Base-by-base conservation (phyloP, 768 basidiomycete species). In the Mycena kentingensis region DNA sequence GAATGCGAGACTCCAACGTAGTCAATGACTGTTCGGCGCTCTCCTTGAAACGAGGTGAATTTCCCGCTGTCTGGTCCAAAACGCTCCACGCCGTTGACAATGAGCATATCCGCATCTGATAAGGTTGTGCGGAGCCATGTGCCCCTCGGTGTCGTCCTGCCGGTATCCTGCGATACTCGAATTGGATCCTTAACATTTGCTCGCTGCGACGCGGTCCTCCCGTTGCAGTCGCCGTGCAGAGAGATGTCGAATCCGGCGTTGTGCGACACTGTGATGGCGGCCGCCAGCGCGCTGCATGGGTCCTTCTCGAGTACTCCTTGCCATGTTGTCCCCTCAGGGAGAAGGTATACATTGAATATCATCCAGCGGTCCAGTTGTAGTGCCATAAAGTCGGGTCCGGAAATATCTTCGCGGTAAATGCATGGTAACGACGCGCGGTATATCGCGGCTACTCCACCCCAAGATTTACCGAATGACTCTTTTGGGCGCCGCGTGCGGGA, bases 21-120 rank as follows among this genome's bases (percentile, higher is more conserved):
- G 24, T 57, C 51, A 12, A 57, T 57, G 0, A 57, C 51, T 0
- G 50, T 47, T 1, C 19, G 25, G 29, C 13, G 37, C 21, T 1
- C 29, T 13, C 55, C 50, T 36, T 57, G 55, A 22, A 57, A 57
- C 0, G 55, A 57, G 7, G 55, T 57, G 27, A 39, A 49, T 27
- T 52, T 49, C 1, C 51, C 46, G 36, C 55, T 52, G 21, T 46
- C 42, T 2, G 41, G 42, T n/a, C n/a, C n/a, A n/a, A n/a, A n/a
- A 0, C 55, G 51, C 5, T 52, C 21, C 2, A 51, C 51, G 0
- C 51, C 55, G 36, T 36, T 57, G 0, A 49, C 42, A 15, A 57
- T 26, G 1, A 46, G 46, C 0, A 52, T 11, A 18, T 52, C 31
- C 21, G 38, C 52, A 28, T 52, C 55, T 7, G 13, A 18, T 5